A percentile compares a stretch with the other conserved stretches of the same genome.
Evolutionary conservation across 495 filamentous ascomycete genomes (phyloP).

Genomic region (Annulohypoxylon bovei): DNA sequence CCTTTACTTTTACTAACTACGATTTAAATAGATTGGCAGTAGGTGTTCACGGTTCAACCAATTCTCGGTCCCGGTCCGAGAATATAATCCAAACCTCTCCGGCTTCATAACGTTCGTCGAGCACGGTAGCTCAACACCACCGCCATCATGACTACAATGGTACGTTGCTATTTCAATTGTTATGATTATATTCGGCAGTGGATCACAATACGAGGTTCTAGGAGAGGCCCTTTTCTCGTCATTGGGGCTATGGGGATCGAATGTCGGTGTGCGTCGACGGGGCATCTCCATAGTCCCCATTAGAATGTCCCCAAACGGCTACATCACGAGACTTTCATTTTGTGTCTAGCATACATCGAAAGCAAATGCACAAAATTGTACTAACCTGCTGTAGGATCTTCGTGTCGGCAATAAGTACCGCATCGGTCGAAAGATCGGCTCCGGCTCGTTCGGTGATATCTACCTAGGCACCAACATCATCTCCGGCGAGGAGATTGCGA

Average conservation of each 20-base stretch:
- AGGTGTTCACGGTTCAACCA: background rate
- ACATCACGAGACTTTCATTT: background rate
- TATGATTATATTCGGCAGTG: background rate
- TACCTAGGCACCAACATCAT: slow-evolving; percentile 99
- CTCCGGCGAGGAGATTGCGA: slow-evolving; percentile 99
- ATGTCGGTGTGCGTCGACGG: slow-evolving; percentile 41
- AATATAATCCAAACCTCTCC: background rate
- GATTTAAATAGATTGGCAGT: background rate
- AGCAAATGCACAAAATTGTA: background rate
- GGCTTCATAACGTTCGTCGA: slow-evolving; percentile 6
- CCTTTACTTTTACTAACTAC: background rate
- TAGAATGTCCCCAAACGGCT: slow-evolving; percentile 8
- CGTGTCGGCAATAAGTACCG: slow-evolving; percentile 99
- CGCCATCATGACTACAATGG: slow-evolving; percentile 62
- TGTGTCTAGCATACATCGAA: background rate
- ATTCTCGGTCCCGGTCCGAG: background rate
- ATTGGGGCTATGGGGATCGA: slow-evolving; percentile 11
- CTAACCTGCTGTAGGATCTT: slow-evolving; percentile 76
- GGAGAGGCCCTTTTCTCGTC: background rate
- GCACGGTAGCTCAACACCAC: slow-evolving; percentile 29
- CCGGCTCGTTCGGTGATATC: slow-evolving; percentile 98
- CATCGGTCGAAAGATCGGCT: slow-evolving; percentile 99
- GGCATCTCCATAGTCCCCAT: slow-evolving; percentile 1
- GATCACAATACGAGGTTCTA: background rate
- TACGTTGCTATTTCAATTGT: slow-evolving; percentile 45